phyloP scores from a whole-genome alignment of 1,284 basidiomycete species.

The Microbotryum silenes-acaulis region DNA sequence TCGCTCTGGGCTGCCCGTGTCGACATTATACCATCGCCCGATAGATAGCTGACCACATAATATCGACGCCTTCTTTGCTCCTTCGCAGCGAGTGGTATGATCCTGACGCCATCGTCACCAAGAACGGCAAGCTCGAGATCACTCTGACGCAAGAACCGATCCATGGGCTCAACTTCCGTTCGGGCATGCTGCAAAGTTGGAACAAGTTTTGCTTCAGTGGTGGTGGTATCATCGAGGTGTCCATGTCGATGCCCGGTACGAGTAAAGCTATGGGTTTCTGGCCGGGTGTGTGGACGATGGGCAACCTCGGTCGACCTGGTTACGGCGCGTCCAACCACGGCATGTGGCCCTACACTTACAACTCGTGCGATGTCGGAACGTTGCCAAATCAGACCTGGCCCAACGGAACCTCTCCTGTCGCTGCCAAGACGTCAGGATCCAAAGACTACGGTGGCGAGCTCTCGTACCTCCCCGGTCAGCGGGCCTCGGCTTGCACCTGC shows the following conservation, averaged over 20 bases:
- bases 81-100: constrained; percentile 45
- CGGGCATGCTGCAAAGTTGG: constrained; percentile 55
- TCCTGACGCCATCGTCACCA: constrained; percentile 70
- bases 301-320: constrained; percentile 77
- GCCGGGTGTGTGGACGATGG: constrained; percentile 41
- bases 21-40: constrained; percentile 32
- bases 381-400: constrained; percentile 61
- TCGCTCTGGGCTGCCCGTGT: constrained; percentile 31
- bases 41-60: not conserved
- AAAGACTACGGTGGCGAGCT: constrained; percentile 39
- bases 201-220: constrained; percentile 95
- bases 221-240: constrained; percentile 54
- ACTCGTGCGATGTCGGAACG: constrained; percentile 70
- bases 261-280: constrained; percentile 47
- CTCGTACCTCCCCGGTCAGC: constrained; percentile 47
- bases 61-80: not conserved
- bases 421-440: constrained; percentile 29
- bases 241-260: constrained; percentile 72
- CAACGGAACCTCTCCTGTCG: constrained; percentile 32
- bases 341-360: constrained; percentile 71
- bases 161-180: constrained; percentile 65
- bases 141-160: constrained; percentile 56
- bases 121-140: constrained; percentile 68
- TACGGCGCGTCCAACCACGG: constrained; percentile 74
- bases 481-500: constrained; percentile 45